These are phyloP conservation scores for Aspergillus wentii DNA, from an alignment of 495 filamentous ascomycete species.

Conservation along the genomic window DNA sequence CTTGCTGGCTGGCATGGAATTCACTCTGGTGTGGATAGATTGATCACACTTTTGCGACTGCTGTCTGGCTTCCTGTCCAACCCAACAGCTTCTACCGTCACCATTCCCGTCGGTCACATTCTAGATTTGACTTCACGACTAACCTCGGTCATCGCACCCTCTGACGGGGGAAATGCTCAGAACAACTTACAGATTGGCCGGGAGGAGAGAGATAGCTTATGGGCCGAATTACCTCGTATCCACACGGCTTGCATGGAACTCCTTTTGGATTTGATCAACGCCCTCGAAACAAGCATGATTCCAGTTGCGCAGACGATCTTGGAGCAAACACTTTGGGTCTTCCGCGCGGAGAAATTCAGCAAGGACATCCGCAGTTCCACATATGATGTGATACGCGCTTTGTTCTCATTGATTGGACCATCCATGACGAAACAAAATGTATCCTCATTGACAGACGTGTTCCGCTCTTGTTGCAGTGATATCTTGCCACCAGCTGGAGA, in stretches of 20 bases:
- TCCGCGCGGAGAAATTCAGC: slow-evolving; percentile 54
- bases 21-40: slow-evolving; percentile 61
- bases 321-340: slow-evolving; percentile 65
- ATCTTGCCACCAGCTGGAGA: slow-evolving; percentile 45
- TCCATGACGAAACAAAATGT: slow-evolving; percentile 58
- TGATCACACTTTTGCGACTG: slow-evolving; percentile 54
- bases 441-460: slow-evolving; percentile 48
- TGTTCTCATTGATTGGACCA: slow-evolving; percentile 59
- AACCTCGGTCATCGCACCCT: slow-evolving; percentile 59
- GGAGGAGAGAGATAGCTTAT: slow-evolving; percentile 74
- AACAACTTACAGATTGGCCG: slow-evolving; percentile 64
- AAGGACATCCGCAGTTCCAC: slow-evolving; percentile 52
- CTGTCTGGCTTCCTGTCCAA: slow-evolving; percentile 51
- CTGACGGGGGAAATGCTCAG: slow-evolving; percentile 34
- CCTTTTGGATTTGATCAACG: slow-evolving; percentile 44
- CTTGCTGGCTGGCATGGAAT: slow-evolving; percentile 68
- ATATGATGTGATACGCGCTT: slow-evolving; percentile 50
- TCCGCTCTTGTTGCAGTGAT: slow-evolving; percentile 62
- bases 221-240: slow-evolving; percentile 64
- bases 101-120: slow-evolving; percentile 58
- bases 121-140: slow-evolving; percentile 63
- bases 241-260: slow-evolving; percentile 63
- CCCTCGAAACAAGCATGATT: slow-evolving; percentile 48
- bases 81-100: slow-evolving; percentile 55
- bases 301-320: slow-evolving; percentile 54